Base-by-base conservation (phyloP, 768 basidiomycete genomes). In the Tricholoma hemisulphureum region DNA sequence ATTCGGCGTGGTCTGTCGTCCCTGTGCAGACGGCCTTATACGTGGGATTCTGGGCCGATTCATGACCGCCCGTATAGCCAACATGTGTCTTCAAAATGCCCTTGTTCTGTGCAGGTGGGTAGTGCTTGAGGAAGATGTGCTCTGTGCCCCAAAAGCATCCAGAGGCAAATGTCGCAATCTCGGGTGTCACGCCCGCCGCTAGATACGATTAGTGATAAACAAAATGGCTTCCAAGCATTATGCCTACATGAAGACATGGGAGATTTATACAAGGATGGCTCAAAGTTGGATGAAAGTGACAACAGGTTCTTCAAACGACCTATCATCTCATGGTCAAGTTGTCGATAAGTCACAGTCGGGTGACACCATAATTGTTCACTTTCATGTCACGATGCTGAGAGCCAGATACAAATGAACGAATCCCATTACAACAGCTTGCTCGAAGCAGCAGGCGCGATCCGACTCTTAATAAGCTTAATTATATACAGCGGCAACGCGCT, bases 401-500 rank as follows among this genome's bases (percentile, higher is more conserved):
- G n/a, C n/a, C n/a, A n/a, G 41, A 56, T 58, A 62, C 35, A 57
- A 54, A 29, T 43, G 5, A 51, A 46, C 21, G 21, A 53, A 24
- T 5, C 41, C 24, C 48, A 26, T 58, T 87, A 89, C 66, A 89
- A 71, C 68, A 98, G 75, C 75, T 99, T 99, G 73, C 91, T 93
- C 61, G 94, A 96, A 49, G 89, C 89, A 43, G 96, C 94, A 45
- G 97, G 97, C 13, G 94, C 89, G 56, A 98, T 78, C 70, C 89
- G 82, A 75, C 87, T 86, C 65, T 88, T 86, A 64, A 96, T 86
- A 58, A 89, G 69, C 73, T 97, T 98, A 77, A 96, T 85, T 63
- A 96, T 81, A 69, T 90, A 97, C 41, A 99, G 74, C 6, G 97
- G 97, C 60, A 96, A 77, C 6, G 95, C 90, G 63, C 94, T 96